Evolutionary conservation across 2,329 filamentous ascomycete genomes (phyloP), one percentile per base, ranked within the genome.

Genomic region (Sclerotinia subarctica): DNA sequence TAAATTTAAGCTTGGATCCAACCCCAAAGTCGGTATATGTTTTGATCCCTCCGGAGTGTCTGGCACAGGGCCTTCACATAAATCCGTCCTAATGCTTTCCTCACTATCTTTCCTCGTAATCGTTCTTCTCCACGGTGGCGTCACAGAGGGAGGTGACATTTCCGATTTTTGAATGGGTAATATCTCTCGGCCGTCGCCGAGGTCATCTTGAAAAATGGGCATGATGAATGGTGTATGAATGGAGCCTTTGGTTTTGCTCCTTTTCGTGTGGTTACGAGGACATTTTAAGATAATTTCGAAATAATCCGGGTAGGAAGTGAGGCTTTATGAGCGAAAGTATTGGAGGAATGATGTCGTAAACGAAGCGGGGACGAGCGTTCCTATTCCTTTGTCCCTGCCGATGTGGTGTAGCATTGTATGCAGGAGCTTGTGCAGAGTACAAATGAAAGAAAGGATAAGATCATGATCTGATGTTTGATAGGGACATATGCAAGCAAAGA

Each of bases 11-110:
- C 44, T 59, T 17, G 70, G 64, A 46, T 71, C 62, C 66, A 72
- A 67, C n/a, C n/a, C 68, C 17, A 67, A 35, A 13, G 62, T 46
- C 66, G 69, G 63, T 67, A 60, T 38, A 35, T 10, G 54, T 29
- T 51, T 38, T 51, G 69, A 64, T 17, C 71, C 68, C 42, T 73
- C 71, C 11, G 70, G 72, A 52, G 58, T 72, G 57, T 77, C 75
- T 26, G 69, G 71, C 24, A 88, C 57, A 0, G 82, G 85, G 0
- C 86, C 86, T 67, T 89, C 86, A 73, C 86, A 88, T 13, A 88
- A 78, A 42, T 89, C 86, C 35, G 85, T 86, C 29, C 83, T 81
- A 49, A 88, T 84, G 74, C 85, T 88, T 75, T 88, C 86, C 69
- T 88, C 85, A 0, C 86, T 88, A 38, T 82, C 76, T 52, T 78